Conservation (phyloP, 2,329 filamentous ascomycete species). For the Ceratocystis huliohia region DNA sequence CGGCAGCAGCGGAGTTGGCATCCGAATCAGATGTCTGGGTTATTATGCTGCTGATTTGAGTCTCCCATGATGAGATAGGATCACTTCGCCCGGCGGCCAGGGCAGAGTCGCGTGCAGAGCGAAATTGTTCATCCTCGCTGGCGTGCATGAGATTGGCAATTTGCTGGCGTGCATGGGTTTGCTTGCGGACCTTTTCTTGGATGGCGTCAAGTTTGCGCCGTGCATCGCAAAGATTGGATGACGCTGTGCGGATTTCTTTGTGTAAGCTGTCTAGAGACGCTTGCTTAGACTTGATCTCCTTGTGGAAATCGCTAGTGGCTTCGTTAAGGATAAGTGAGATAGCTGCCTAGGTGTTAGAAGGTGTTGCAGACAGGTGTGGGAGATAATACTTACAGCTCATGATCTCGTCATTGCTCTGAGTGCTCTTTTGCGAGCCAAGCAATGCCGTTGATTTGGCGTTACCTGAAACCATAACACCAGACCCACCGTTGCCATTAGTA, state of each 20-base stretch:
- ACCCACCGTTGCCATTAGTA: conserved; percentile 31
- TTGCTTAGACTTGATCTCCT: conserved; percentile 74
- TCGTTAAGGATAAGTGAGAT: conserved; percentile 73
- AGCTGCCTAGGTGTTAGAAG: conserved; percentile 38
- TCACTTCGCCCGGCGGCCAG: conserved; percentile 29
- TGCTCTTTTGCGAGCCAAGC: conserved; percentile 39
- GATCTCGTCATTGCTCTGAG: conserved; percentile 66
- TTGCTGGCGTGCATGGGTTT: conserved; percentile 55
- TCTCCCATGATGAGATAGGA: conserved; percentile 41
- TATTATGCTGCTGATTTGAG: conserved; percentile 39
- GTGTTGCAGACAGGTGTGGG: not conserved
- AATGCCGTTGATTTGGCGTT: conserved; percentile 28
- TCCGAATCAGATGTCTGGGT: conserved; percentile 29
- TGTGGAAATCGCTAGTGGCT: conserved; percentile 65
- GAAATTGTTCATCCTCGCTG: conserved; percentile 54
- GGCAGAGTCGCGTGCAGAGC: conserved; percentile 29
- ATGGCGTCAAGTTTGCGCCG: conserved; percentile 60
- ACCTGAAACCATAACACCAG: conserved; percentile 18
- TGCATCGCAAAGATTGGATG: conserved; percentile 64
- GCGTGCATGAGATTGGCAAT: conserved; percentile 67
- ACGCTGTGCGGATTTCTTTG: conserved; percentile 65
- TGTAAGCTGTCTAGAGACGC: conserved; percentile 71
- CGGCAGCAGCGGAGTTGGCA: conserved; percentile 31
- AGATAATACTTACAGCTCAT: conserved; percentile 52
- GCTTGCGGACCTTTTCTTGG: conserved; percentile 50